Evolutionary conservation across 345 rosid genomes (phyloP).

Genomic region (Reutealis trisperma): DNA sequence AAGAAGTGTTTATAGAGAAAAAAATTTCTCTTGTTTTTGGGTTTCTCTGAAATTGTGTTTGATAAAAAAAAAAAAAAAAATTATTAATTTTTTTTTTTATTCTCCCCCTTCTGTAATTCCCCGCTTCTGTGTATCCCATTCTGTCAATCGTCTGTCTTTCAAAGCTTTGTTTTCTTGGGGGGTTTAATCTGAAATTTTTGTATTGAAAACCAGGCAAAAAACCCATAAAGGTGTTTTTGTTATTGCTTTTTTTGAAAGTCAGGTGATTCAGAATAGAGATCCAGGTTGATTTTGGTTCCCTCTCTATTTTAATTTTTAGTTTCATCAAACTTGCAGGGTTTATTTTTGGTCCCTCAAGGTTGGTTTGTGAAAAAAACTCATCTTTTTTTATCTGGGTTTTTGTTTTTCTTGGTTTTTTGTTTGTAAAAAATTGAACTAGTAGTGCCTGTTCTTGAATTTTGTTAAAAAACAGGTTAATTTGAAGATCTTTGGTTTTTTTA

Average conservation of each 20-base stretch:
- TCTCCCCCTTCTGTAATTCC: slow-evolving; percentile 10
- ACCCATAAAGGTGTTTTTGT: too few relatives aligned
- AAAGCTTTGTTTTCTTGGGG: slow-evolving; percentile 7
- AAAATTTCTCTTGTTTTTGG: neutral
- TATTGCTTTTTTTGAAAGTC: slow-evolving; percentile 24
- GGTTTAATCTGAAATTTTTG: neutral
- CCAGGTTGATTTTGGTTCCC: slow-evolving; percentile 26
- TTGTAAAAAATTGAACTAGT: neutral
- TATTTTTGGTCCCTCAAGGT: slow-evolving; percentile 47
- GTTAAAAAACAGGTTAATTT: slow-evolving; percentile 26
- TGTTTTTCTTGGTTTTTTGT: neutral
- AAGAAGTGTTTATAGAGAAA: neutral
- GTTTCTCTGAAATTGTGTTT: neutral
- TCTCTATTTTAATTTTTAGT: neutral
- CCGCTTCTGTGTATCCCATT: slow-evolving; percentile 44
- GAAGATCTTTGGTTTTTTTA: neutral
- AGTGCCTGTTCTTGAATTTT: slow-evolving; percentile 33
- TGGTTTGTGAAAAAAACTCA: slow-evolving; percentile 8
- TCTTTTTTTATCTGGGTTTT: neutral
- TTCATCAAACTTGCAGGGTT: slow-evolving; percentile 43
- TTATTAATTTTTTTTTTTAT: neutral
- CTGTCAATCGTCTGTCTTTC: slow-evolving; percentile 47
- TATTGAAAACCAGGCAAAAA: neutral
- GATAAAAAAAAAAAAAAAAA: too few relatives aligned
- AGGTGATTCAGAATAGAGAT: slow-evolving; percentile 50